Evolutionary conservation across 805 yeast genomes (phyloP).

Genomic region (Candida ovalis): DNA sequence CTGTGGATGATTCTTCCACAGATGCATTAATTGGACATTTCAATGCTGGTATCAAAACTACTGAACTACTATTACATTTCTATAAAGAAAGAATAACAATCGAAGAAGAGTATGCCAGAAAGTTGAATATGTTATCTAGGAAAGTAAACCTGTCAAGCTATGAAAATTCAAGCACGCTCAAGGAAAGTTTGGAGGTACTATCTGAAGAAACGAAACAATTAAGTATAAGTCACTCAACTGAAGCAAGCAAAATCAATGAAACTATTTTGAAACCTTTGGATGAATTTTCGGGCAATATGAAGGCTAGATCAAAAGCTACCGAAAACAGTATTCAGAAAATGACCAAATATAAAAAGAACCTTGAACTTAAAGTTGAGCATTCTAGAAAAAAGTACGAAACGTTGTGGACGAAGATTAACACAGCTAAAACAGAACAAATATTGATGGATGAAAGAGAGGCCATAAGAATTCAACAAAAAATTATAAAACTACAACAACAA

Average conservation of each 20-base stretch:
- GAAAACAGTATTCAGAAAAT: slow-evolving; percentile 56
- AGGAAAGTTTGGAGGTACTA: slow-evolving; percentile 55
- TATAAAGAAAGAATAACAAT: slow-evolving; percentile 56
- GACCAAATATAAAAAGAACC: slow-evolving; percentile 40
- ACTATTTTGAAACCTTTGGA: slow-evolving; percentile 51
- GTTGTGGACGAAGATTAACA: slow-evolving; percentile 56
- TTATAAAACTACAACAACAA: slow-evolving; percentile 43
- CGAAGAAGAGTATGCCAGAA: slow-evolving; percentile 70
- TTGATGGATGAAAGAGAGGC: slow-evolving; percentile 73
- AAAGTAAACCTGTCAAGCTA: slow-evolving; percentile 22
- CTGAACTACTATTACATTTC: slow-evolving; percentile 45
- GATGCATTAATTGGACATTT: slow-evolving; percentile 51
- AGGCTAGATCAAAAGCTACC: slow-evolving; percentile 51
- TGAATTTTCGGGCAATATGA: slow-evolving; percentile 47
- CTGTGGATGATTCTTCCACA: slow-evolving; percentile 58
- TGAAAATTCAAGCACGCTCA: slow-evolving; percentile 56
- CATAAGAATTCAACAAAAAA: slow-evolving; percentile 53
- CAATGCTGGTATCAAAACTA: slow-evolving; percentile 55
- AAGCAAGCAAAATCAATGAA: slow-evolving; percentile 46
- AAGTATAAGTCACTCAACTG: slow-evolving; percentile 51
- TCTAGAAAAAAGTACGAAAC: slow-evolving; percentile 48
- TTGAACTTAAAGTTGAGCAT: slow-evolving; percentile 34
- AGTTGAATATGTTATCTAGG: slow-evolving; percentile 47
- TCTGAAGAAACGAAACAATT: slow-evolving; percentile 56
- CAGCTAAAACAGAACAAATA: slow-evolving; percentile 57